These are phyloP conservation scores for Wallemia hederae DNA, from an alignment of 1,284 basidiomycete genomes.

Conservation along the genomic window DNA sequence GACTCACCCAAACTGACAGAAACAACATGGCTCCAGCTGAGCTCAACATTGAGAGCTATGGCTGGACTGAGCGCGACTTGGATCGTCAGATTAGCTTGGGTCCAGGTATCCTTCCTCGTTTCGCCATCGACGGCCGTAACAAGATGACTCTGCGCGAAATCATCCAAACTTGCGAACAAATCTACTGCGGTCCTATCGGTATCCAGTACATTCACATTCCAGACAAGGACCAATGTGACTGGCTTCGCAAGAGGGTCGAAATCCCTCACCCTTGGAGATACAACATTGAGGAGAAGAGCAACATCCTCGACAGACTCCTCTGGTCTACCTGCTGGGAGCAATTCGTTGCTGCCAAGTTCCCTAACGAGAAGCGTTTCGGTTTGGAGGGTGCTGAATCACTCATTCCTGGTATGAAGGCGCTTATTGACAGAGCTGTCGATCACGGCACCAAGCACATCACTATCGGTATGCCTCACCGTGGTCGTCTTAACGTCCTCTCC, in stretches of 20 bases:
- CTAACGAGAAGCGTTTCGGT: conserved; percentile 98
- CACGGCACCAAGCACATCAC: conserved; percentile 84
- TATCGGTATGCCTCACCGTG: conserved; percentile 98
- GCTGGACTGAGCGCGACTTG: conserved; percentile 43
- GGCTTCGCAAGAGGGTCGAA: conserved; percentile 91
- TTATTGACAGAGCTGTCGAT: conserved; percentile 94
- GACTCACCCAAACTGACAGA: conserved; percentile 67
- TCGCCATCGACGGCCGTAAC: conserved; percentile 50
- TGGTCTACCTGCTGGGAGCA: conserved; percentile 99
- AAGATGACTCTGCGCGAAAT: conserved; percentile 78
- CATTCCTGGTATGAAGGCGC: conserved; percentile 95
- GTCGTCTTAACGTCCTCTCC: conserved; percentile 83
- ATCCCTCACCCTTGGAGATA: conserved; percentile 96
- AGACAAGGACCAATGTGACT: conserved; percentile 95
- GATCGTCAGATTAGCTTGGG: conserved; percentile 46
- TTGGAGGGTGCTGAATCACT: conserved; percentile 93
- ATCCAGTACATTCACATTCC: conserved; percentile 96
- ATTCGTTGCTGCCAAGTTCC: conserved; percentile 93
- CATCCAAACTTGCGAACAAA: conserved; percentile 66
- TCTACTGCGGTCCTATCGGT: conserved; percentile 86
- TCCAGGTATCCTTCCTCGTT: conserved; percentile 84
- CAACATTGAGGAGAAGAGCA: conserved; percentile 87
- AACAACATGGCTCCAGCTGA: conserved; percentile 47
- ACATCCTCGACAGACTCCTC: conserved; percentile 94
- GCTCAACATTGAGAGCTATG: conserved; percentile 70